Percentiles rank a stretch among this genome's conserved stretches.
Conservation (phyloP, 169 alveolate species). For the Perkinsus marinus region DNA sequence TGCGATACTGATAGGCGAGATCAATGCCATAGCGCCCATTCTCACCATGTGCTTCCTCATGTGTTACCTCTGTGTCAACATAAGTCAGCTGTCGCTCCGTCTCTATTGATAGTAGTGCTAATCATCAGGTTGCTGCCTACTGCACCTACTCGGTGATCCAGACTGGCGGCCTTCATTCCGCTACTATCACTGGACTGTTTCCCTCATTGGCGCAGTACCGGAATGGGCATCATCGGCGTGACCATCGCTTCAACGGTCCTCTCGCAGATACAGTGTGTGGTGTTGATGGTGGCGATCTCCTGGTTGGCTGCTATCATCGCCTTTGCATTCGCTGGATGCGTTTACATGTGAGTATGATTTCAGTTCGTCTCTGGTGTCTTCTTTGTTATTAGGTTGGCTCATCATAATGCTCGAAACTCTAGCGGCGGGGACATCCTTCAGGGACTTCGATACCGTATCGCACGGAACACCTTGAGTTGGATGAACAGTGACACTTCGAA, state of each 20-base stretch:
- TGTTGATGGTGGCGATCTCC: slow-evolving; percentile 43
- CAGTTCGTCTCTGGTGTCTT: neutral
- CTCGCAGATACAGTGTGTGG: slow-evolving; percentile 15
- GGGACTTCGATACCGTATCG: slow-evolving; percentile 44
- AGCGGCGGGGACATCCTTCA: slow-evolving; percentile 56
- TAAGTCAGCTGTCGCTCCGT: neutral
- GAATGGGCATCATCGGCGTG: neutral
- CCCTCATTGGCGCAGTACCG: slow-evolving; percentile 4
- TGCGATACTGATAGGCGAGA: slow-evolving; percentile 26
- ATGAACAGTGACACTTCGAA: slow-evolving; percentile 18
- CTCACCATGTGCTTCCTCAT: slow-evolving; percentile 47
- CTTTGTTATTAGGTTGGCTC: slow-evolving; percentile 28
- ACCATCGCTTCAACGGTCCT: neutral
- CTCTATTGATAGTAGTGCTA: neutral
- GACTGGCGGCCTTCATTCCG: slow-evolving; percentile 59
- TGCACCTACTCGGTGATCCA: slow-evolving; percentile 43
- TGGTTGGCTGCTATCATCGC: slow-evolving; percentile 41
- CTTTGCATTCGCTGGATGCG: slow-evolving; percentile 6
- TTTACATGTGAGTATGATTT: neutral
- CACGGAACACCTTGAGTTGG: slow-evolving; percentile 26
- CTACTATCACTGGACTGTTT: slow-evolving; percentile 20
- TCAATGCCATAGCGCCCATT: slow-evolving; percentile 46
- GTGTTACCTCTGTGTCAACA: slow-evolving; percentile 42
- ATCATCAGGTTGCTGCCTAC: slow-evolving; percentile 33
- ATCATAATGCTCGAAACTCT: slow-evolving; percentile 34